Percentiles rank a stretch among this genome's conserved stretches.
These are phyloP conservation scores for Pythium volutum DNA, from an alignment of 352 stramenopile genomes.

Conservation along the genomic window DNA sequence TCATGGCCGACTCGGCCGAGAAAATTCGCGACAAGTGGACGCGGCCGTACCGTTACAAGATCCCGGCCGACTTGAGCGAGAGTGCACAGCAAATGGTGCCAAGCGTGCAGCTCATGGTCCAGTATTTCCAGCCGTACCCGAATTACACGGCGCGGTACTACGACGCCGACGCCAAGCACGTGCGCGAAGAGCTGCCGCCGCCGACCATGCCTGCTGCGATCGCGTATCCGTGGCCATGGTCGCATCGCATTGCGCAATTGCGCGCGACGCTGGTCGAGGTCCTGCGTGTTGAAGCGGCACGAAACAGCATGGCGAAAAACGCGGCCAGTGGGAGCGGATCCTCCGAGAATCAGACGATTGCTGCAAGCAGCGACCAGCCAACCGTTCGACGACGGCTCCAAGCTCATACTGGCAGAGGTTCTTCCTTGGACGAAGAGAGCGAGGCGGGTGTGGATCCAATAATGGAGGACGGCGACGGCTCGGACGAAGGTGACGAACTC, in stretches of 20 bases:
- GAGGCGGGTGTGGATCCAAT: background rate
- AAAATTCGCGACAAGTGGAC: background rate
- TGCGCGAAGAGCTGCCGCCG: background rate
- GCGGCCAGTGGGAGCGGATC: background rate
- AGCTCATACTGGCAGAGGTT: background rate
- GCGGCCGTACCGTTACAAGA: conserved; percentile 1
- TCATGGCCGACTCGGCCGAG: background rate
- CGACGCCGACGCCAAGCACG: conserved; percentile 1
- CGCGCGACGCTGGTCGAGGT: conserved; percentile 6
- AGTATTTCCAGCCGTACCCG: conserved; percentile 40
- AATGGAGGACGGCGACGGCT: background rate
- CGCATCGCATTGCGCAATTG: conserved; percentile 2
- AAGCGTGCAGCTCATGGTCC: background rate
- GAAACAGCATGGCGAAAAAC: conserved; percentile 1
- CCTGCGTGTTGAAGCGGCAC: conserved; percentile 1
- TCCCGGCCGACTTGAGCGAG: background rate
- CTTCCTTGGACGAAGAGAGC: background rate
- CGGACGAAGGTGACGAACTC: background rate
- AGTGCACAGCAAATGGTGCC: background rate
- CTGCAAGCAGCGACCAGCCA: background rate
- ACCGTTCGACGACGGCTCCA: background rate
- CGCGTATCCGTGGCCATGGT: conserved; percentile 23
- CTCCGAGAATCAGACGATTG: background rate
- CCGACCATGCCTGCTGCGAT: conserved; percentile 15
- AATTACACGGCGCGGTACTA: conserved; percentile 51